Evolutionary conservation across 306 rosid species (phyloP).

Genomic region (Glycine tomentella): DNA sequence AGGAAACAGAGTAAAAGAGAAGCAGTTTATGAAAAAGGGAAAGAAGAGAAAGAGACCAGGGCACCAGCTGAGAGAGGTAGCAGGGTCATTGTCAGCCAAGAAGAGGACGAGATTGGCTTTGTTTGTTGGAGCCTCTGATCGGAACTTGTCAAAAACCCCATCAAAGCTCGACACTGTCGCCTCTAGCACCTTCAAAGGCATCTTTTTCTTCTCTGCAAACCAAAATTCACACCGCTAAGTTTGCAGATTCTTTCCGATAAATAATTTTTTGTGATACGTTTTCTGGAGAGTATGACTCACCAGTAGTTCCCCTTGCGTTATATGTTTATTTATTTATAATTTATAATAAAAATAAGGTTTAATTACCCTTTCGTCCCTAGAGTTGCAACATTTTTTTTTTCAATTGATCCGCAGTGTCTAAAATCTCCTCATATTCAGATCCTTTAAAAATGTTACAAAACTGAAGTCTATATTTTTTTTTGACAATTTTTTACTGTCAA

Average conservation of each 20-base stretch:
- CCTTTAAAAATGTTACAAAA: too few species aligned
- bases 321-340: too few species aligned
- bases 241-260: too few species aligned
- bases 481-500: too few species aligned
- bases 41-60: constrained; percentile 57
- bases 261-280: too few species aligned
- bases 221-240: not conserved
- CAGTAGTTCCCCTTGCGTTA: too few species aligned
- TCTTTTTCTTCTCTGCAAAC: constrained; percentile 42
- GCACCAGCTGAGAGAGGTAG: constrained; percentile 92
- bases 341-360: too few species aligned
- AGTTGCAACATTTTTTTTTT: too few species aligned
- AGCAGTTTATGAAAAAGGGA: not conserved
- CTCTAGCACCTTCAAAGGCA: constrained; percentile 69
- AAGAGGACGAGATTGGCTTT: constrained; percentile 79
- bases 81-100: constrained; percentile 85
- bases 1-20: not conserved
- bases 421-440: too few species aligned
- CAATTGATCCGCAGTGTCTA: too few species aligned
- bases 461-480: too few species aligned
- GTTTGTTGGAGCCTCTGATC: constrained; percentile 62
- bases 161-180: constrained; percentile 72
- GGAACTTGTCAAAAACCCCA: constrained; percentile 68
- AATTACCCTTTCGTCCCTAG: too few species aligned
- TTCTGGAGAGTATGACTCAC: not conserved